Evolutionary conservation across 371 early-diverging fungal genomes (phyloP), one percentile per base, ranked within the genome.

Genomic region (Lichtheimia ornata): DNA sequence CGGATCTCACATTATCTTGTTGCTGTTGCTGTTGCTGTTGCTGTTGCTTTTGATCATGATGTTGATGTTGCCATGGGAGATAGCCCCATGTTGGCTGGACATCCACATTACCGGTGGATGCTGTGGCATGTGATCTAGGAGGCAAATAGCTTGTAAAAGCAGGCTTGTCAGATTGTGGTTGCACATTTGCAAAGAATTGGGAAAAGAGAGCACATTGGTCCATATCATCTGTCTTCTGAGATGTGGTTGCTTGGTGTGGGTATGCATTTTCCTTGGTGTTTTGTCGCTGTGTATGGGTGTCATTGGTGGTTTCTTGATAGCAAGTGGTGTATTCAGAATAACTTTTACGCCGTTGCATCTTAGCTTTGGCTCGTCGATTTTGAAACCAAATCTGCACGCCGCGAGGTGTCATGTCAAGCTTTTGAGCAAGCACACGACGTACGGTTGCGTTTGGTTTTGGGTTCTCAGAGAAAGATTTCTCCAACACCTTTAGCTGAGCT

Each of bases 351-450:
- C 67, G 62, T 43, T 71, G 66, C 45, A 71, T 35, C 47, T 78
- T 78, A 35, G 73, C 79, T 76, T 96, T 97, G 47, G 96, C 96
- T 56, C 99, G 84, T 59, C 95, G 86, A 81, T 98, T 98, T 74
- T 98, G 99, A 76, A 98, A 98, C 99, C 99, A 97, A 58, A 97
- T 92, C 72, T 98, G 96, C 45, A 98, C 92, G 58, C 89, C 89
- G 51, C 97, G 84, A 15, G 89, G 88, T 40, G 94, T 91, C 96
- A 97, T 96, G 57, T 86, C 78, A 13, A 97, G 79, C 58, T 82
- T 80, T 44, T 76, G 80, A 1, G 93, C 92, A 20, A 97, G 86
- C 20, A 70, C 68, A 41, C 83, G 75, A 35, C 90, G 87, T 18
- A 84, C 73, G 25, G 79, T 81, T 14, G 90, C 85, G 62, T 83